Evolutionary conservation across 169 alveolate genomes (phyloP), one percentile per base, ranked within the genome.

Genomic region (Plasmodium knowlesi): DNA sequence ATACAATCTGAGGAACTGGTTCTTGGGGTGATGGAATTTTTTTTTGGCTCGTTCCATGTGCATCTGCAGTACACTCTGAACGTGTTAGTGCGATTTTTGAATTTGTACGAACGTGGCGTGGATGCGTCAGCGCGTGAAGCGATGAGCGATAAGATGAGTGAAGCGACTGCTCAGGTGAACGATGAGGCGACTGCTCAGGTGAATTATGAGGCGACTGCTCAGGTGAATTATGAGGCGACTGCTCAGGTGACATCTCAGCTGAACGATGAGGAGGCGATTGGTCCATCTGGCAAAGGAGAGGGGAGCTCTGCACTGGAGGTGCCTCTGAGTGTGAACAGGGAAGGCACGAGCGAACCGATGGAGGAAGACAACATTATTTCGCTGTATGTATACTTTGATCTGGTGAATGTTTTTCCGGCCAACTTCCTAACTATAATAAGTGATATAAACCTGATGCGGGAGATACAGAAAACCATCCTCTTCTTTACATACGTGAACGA

Each of bases 291-390:
- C n/a, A n/a, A n/a, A n/a, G n/a, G n/a, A 57, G 73, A 30, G 30
- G 12, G 0, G 16, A 6, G 53, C 53, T 41, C 53, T 41, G 1
- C 53, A 14, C 34, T n/a, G 2, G 73, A 0, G 28, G 73, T 16
- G 32, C 34, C 34, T 4, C 30, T 16, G 32, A 10, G 2, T 16
- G 14, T 0, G 10, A 14, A 8, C 41, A 50, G 34, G 41, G 37
- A 34, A 37, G 16, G 82, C 39, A 12, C 67, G 9, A 53, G 46
- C 39, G 41, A 9, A n/a, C 28, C 19, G 25, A 22, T 14, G 1
- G 92, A 90, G 6, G 95, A 91, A 71, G 39, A 14, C 2, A 91
- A 81, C 72, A 71, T 91, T 12, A 82, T 91, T 10, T 91, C 95
- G 0, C 54, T 91, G 39, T 91, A 46, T 57, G 61, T 91, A n/a